Evolutionary conservation across 208 protist genomes (phyloP), one percentile per base, ranked within the genome.

Genomic region (Acanthamoeba castellanii): DNA sequence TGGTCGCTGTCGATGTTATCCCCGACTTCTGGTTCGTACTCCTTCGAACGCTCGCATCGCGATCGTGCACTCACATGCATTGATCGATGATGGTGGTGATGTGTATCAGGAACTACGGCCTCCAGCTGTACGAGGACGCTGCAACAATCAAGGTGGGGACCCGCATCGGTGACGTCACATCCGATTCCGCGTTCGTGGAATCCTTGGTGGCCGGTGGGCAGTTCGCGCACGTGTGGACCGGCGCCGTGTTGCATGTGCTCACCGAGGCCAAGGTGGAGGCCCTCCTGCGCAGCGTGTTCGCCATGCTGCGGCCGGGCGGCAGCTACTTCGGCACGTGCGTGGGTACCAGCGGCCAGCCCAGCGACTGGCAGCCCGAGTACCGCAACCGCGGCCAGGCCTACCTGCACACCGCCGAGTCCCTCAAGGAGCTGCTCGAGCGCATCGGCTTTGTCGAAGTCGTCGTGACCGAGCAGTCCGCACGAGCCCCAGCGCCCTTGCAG

Each of bases 191-290:
- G 4, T 88, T 88, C 18, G 47, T 88, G 42, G 13, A 88, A 18
- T 52, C 42, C 14, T 34, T 88, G 16, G 50, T 61, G 9, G 52
- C 42, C 4, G 81, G 37, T 47, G 81, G 81, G 1, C 27, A 14
- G 22, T 88, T 88, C 30, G 81, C 81, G 50, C 81, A 88, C 45
- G 81, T 88, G 52, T 88, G 81, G 81, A 88, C 81, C 14, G 81
- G 81, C 30, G 81, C 81, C 14, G 81, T 88, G 45, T 42, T 88
- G 32, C 81, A 88, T 25, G 81, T 88, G 9, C 81, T 88, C 13
- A 3, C 47, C n/a, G 50, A 88, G 81, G 50, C 42, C 42, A 88
- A 88, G 52, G 81, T 88, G 81, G 81, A 88, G 52, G 81, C 81
- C 30, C 52, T 88, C 14, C 22, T 88, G 47, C 50, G 50, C 50